Percentiles rank a stretch among this genome's conserved stretches.
phyloP scores from a whole-genome alignment of 345 rosid genomes.

The Excoecaria agallocha region DNA sequence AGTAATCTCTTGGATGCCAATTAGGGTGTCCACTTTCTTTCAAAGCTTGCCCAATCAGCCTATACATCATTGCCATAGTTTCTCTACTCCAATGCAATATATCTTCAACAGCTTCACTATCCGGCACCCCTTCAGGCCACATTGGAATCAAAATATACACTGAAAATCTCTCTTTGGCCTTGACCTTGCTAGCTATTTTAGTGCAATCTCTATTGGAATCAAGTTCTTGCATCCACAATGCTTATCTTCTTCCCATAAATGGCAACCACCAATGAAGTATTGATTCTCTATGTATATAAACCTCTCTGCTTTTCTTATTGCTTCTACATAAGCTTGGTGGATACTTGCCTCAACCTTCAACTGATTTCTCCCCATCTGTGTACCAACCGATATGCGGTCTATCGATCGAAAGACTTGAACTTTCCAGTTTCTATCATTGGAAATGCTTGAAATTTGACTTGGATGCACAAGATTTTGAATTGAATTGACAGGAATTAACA shows the following conservation, averaged over 20 bases:
- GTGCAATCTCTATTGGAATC: slow-evolving; percentile 80
- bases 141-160: slow-evolving; percentile 81
- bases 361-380: slow-evolving; percentile 42
- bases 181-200: slow-evolving; percentile 59
- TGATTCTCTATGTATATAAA: slow-evolving; percentile 92
- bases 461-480: slow-evolving; percentile 37
- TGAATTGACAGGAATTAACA: slow-evolving; percentile 40
- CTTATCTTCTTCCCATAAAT: slow-evolving; percentile 62
- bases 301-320: slow-evolving; percentile 67
- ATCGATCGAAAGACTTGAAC: slow-evolving; percentile 81
- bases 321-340: slow-evolving; percentile 73
- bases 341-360: slow-evolving; percentile 58
- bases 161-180: slow-evolving; percentile 60
- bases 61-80: slow-evolving; percentile 83
- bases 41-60: slow-evolving; percentile 63
- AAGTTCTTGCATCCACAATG: slow-evolving; percentile 70
- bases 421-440: slow-evolving; percentile 53
- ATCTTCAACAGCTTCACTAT: slow-evolving; percentile 75
- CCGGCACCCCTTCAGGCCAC: slow-evolving; percentile 96
- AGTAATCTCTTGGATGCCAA: slow-evolving; percentile 70
- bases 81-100: slow-evolving; percentile 91
- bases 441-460: slow-evolving; percentile 26
- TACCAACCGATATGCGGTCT: slow-evolving; percentile 51
- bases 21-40: slow-evolving; percentile 37
- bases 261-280: slow-evolving; percentile 80